Evolutionary conservation across 2,329 filamentous ascomycete genomes (phyloP), one percentile per base, ranked within the genome.

Genomic region (Aspergillus bombycis): DNA sequence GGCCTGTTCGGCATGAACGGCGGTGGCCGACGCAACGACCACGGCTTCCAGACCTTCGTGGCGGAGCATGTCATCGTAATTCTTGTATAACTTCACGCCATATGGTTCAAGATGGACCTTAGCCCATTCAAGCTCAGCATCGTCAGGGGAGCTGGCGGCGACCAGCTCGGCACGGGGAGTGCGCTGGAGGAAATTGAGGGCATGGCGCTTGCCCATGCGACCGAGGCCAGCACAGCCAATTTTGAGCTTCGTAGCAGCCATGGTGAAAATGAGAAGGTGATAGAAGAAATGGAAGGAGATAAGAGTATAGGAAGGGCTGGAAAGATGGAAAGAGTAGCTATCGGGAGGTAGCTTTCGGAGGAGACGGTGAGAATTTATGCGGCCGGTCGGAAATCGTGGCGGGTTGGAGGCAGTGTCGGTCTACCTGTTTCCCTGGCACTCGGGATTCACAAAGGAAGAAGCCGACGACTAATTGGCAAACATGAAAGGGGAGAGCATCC

Each of bases 1-100:
- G 3, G 84, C 81, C 69, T 88, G 83, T 66, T 86, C 81, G 4
- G 85, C 84, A 66, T 88, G 85, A 32, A 83, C 82, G 1, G 81
- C 82, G 1, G 85, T 88, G 19, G 83, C 83, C 5, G 83, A 84
- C 1, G 84, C 83, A 32, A 88, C 77, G 26, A 86, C 81, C 2
- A 88, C 83, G 1, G 85, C 85, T 70, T 86, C 80, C 1, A 87
- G 73, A 14, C 83, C 84, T 64, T 81, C 77, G 64, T 86, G 83
- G 73, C 82, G 80, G 58, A 88, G 78, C 84, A 88, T 85, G 63
- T 85, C 80, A 55, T 86, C 84, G 69, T 82, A 88, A 72, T 85
- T 77, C 60, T 75, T 78, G 76, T 87, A 88, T 26, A 86, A 68
- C 58, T 75, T 82, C 54, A 85, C 83, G 12, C 84, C 85, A 68